phyloP scores from a whole-genome alignment of 176 grass and related monocot species.

The Elaeis guineensis region DNA sequence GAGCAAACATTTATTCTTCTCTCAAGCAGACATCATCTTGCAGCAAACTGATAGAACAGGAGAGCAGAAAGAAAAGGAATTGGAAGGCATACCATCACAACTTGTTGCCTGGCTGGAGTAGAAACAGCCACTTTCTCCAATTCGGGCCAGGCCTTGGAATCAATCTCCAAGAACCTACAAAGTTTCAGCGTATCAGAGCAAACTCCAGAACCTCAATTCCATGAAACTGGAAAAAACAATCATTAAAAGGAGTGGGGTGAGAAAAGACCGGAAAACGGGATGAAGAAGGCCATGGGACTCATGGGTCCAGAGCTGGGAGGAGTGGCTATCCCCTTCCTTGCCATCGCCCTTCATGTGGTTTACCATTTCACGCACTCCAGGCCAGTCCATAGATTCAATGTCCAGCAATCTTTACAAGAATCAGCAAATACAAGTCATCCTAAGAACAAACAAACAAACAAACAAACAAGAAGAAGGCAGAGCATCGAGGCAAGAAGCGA shows the following conservation, averaged over 20 bases:
- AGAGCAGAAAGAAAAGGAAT: neutral
- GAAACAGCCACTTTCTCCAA: neutral
- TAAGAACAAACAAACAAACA: no score
- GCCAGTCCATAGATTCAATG: no score
- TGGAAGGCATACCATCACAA: neutral
- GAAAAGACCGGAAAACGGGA: conserved; percentile 4
- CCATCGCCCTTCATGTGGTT: no score
- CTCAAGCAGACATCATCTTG: neutral
- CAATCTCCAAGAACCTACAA: conserved; percentile 7
- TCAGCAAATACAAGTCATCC: no score
- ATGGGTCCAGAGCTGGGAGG: conserved; percentile 4
- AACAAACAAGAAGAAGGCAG: no score
- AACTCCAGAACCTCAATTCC: no score
- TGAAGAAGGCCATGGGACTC: neutral
- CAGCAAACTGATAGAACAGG: neutral
- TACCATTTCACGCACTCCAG: no score
- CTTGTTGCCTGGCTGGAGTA: neutral
- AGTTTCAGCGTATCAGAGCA: no score
- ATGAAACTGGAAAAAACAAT: neutral
- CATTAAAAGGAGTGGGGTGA: neutral
- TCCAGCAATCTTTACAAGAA: no score
- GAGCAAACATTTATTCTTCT: neutral
- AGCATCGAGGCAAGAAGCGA: no score
- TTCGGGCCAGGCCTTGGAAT: neutral
- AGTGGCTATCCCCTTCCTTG: neutral